Evolutionary conservation across 2,329 filamentous ascomycete genomes (phyloP), one percentile per base, ranked within the genome.

Genomic region (Fusarium sublunatum): DNA sequence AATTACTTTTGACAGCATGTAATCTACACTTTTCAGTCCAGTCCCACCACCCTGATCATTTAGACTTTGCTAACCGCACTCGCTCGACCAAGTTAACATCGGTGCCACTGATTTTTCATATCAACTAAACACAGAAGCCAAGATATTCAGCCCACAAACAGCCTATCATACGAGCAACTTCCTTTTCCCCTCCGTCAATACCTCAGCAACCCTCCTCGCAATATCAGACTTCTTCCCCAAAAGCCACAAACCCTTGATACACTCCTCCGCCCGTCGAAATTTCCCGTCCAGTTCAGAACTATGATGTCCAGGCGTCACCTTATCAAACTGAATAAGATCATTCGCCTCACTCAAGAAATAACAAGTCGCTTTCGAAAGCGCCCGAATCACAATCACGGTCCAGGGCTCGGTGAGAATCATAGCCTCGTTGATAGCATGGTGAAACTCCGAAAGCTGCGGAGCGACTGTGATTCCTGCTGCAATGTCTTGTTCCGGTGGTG

Each of bases 321-420:
- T 61, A 36, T 67, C 64, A 47, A 71, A 53, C 25, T 72, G 62
- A 7, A 45, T 26, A 9, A 65, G 11, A 3, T 69, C 58, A 19
- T 70, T 69, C 0, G 67, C 70, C 12, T 69, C 71, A 5, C 77
- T 71, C 6, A 85, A 45, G 31, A 75, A 70, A 35, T 73, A 55
- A 1, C 73, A 58, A 2, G 72, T 78, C 0, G 83, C 81, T 59
- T 79, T 82, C 3, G 79, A 76, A 53, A 86, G 86, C 0, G 79
- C 79, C 6, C 82, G 75, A 45, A 86, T 81, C 19, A 86, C 65
- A 3, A 86, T 78, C 3, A 81, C 78, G 0, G 84, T 86, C 85
- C 85, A 87, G 2, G 85, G 85, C 55, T 87, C 85, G 0, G 83
- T 86, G 29, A 87, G 66, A 5, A 87, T 74, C 2, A 84, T 81